These are phyloP conservation scores for Ensete glaucum DNA, from an alignment of 176 grass and related monocot species.

Conservation along the genomic window DNA sequence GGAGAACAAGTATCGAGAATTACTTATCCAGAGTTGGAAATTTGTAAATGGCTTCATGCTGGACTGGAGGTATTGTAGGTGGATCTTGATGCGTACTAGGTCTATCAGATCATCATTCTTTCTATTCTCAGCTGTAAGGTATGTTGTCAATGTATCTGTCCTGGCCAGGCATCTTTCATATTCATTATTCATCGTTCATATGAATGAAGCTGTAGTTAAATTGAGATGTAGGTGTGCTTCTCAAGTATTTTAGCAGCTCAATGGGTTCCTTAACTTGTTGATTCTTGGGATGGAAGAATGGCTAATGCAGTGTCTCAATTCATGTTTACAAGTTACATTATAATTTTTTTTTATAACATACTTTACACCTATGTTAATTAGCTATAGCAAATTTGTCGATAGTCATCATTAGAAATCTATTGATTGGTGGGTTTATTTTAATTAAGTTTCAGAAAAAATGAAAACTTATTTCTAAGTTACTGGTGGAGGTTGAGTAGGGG, in stretches of 20 bases:
- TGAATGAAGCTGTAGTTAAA: not conserved
- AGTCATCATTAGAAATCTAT: not conserved
- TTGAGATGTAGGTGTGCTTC: not conserved
- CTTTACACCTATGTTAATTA: not conserved
- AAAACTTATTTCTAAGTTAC: not conserved
- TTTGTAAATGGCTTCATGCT: not conserved
- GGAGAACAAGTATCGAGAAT: not conserved
- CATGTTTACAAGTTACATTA: not conserved
- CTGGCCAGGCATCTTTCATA: not conserved
- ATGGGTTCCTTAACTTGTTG: not conserved
- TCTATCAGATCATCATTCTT: not conserved
- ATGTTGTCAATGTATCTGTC: not conserved
- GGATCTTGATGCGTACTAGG: not conserved
- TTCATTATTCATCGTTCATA: slow-evolving; percentile 2
- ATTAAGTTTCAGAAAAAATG: not conserved
- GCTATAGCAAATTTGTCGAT: not conserved
- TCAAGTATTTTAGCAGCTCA: not conserved
- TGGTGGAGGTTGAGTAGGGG: not conserved
- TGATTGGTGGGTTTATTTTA: not conserved
- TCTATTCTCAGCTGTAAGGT: not conserved
- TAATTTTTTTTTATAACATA: not conserved
- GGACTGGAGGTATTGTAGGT: not conserved
- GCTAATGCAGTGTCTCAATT: not conserved
- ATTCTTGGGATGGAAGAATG: not conserved
- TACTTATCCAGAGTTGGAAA: not conserved